These are phyloP conservation scores for Vitis amurensis DNA, from an alignment of 164 flowering plant genomes.

Conservation along the genomic window DNA sequence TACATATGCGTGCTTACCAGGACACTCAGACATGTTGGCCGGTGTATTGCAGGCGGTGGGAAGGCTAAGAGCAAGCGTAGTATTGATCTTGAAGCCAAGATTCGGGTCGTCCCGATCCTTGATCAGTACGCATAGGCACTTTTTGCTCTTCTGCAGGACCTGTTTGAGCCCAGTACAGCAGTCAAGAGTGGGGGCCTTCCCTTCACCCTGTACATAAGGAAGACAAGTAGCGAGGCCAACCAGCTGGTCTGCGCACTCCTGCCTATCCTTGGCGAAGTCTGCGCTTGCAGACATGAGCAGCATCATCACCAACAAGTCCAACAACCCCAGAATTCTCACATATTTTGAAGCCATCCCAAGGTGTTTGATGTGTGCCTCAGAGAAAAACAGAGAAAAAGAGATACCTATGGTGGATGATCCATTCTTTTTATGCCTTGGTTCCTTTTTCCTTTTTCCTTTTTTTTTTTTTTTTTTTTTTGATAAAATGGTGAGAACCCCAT, in stretches of 20 bases:
- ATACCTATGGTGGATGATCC: no score
- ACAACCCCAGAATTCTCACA: no score
- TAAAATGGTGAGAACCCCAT: no score
- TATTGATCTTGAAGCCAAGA: slow-evolving; percentile 24
- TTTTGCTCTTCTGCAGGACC: not conserved
- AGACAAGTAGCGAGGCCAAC: slow-evolving; percentile 15
- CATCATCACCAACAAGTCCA: no score
- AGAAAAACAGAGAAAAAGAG: no score
- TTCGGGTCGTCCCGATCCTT: slow-evolving; percentile 16
- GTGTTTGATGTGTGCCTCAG: no score
- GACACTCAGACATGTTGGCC: slow-evolving; percentile 11
- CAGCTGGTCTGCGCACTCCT: slow-evolving; percentile 15
- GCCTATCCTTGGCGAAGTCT: slow-evolving; percentile 14
- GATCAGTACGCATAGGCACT: slow-evolving; percentile 24
- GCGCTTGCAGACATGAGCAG: not conserved
- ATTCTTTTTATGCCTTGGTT: no score
- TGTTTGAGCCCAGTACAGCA: slow-evolving; percentile 12
- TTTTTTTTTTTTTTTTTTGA: no score
- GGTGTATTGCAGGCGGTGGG: slow-evolving; percentile 10
- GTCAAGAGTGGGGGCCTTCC: slow-evolving; percentile 3
- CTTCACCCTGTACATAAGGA: slow-evolving; percentile 9
- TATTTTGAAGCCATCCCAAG: no score
- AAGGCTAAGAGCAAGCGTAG: slow-evolving; percentile 20
- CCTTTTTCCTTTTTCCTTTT: no score
- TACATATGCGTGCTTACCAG: slow-evolving; percentile 4